phyloP scores from a whole-genome alignment of 805 yeast species.

The Candida railenensis region DNA sequence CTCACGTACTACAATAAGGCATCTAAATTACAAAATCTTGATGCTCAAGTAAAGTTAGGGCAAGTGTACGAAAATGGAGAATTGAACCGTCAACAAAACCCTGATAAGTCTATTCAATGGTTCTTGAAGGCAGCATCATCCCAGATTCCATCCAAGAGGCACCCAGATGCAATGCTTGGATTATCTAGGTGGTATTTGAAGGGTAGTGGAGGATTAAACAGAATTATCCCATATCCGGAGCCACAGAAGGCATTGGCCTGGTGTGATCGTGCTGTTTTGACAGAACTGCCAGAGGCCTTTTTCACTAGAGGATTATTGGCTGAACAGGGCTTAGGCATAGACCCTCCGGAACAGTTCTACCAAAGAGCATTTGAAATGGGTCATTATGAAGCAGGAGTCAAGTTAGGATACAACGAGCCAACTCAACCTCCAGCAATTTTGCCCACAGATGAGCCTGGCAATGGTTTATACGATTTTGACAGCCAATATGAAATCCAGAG shows the following conservation, averaged over 20 bases:
- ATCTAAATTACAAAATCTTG: constrained; percentile 38
- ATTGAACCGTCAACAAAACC: constrained; percentile 36
- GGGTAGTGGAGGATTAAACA: constrained; percentile 33
- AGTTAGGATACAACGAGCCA: constrained; percentile 10
- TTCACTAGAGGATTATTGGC: constrained; percentile 38
- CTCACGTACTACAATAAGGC: constrained; percentile 41
- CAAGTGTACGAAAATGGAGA: constrained; percentile 44
- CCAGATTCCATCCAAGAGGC: constrained; percentile 37
- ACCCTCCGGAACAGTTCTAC: constrained; percentile 30
- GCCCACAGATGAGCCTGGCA: background rate
- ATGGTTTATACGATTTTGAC: background rate
- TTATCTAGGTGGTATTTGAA: constrained; percentile 39
- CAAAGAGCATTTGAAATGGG: constrained; percentile 35
- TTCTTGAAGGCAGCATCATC: constrained; percentile 40
- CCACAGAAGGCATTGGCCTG: constrained; percentile 39
- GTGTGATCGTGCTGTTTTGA: constrained; percentile 45
- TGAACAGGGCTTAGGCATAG: constrained; percentile 31
- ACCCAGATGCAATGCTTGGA: constrained; percentile 47
- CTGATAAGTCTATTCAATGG: constrained; percentile 46
- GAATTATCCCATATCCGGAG: constrained; percentile 35
- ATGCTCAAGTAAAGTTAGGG: constrained; percentile 42
- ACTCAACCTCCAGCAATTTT: background rate
- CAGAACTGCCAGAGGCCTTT: constrained; percentile 36
- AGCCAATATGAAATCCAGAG: constrained; percentile 1
- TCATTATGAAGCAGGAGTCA: constrained; percentile 25